phyloP scores from a whole-genome alignment of 108 stramenopile genomes.

The Skeletonema marinoi region DNA sequence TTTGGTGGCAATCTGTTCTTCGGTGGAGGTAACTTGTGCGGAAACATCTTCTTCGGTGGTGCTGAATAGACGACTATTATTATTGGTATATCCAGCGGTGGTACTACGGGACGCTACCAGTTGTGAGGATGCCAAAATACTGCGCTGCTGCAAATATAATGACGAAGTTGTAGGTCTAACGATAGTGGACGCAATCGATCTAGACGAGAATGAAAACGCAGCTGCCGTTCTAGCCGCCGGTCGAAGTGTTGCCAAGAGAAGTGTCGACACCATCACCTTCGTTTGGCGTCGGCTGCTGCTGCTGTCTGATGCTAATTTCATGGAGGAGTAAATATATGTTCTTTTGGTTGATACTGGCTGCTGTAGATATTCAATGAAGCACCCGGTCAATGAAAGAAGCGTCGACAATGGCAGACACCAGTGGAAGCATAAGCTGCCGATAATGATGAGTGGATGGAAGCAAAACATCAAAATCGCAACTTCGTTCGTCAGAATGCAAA shows the following conservation, averaged over 20 bases:
- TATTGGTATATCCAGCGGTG: not conserved
- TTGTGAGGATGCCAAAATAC: not conserved
- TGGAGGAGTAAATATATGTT: not conserved
- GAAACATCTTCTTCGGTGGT: not conserved
- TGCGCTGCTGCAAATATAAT: not conserved
- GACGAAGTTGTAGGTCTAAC: not conserved
- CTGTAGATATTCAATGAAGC: not conserved
- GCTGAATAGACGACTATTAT: not conserved
- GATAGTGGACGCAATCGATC: not conserved
- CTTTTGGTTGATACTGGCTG: not conserved
- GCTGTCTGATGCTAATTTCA: slow-evolving; percentile 1
- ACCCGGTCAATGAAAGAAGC: not conserved
- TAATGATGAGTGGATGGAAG: not conserved
- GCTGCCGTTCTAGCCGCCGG: not conserved
- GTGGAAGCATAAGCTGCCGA: too few relatives aligned
- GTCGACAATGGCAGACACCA: not conserved
- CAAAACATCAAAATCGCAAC: not conserved
- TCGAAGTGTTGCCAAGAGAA: not conserved
- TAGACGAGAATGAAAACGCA: slow-evolving; percentile 1
- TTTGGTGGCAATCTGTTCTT: slow-evolving; percentile 69
- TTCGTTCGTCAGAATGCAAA: not conserved
- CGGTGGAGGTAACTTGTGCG: slow-evolving; percentile 4
- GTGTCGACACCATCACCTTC: slow-evolving; percentile 3
- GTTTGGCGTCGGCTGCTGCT: slow-evolving; percentile 5
- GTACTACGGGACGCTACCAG: not conserved